Evolutionary conservation across 768 basidiomycete species (phyloP).

Genomic region (Scleroderma citrinum): DNA sequence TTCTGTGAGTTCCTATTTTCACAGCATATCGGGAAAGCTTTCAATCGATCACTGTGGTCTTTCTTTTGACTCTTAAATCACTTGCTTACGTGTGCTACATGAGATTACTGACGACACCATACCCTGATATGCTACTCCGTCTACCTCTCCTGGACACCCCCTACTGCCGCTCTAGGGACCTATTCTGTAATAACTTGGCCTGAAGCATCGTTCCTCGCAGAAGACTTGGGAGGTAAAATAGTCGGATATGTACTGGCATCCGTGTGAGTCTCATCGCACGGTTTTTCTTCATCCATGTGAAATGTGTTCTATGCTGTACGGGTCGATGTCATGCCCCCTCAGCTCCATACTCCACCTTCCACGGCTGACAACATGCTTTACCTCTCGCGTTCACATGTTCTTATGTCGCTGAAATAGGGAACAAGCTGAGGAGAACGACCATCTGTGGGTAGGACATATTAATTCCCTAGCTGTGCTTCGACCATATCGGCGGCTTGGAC

Average conservation of each 20-base stretch:
- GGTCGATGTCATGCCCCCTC: neutral
- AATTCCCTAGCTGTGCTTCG: conserved; percentile 25
- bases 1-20: conserved; percentile 19
- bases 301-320: neutral
- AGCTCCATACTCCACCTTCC: neutral
- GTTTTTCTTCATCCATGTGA: neutral
- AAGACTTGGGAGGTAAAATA: conserved; percentile 41
- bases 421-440: conserved; percentile 11
- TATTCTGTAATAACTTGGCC: conserved; percentile 48
- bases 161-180: conserved; percentile 29
- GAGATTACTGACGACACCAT: neutral
- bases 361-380: neutral
- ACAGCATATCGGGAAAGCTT: neutral
- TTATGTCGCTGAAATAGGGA: conserved; percentile 12
- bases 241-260: conserved; percentile 55
- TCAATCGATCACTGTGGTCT: too few species aligned
- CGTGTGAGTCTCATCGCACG: conserved; percentile 33
- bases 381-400: conserved; percentile 2
- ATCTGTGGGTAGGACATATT: conserved; percentile 17
- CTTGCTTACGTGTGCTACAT: neutral
- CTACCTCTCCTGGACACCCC: neutral
- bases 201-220: conserved; percentile 48
- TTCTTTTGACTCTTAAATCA: too few species aligned
- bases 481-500: conserved; percentile 24
- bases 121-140: conserved; percentile 3